Conservation (phyloP, 768 basidiomycete genomes). For the Rhodotorula sphaerocarpa region DNA sequence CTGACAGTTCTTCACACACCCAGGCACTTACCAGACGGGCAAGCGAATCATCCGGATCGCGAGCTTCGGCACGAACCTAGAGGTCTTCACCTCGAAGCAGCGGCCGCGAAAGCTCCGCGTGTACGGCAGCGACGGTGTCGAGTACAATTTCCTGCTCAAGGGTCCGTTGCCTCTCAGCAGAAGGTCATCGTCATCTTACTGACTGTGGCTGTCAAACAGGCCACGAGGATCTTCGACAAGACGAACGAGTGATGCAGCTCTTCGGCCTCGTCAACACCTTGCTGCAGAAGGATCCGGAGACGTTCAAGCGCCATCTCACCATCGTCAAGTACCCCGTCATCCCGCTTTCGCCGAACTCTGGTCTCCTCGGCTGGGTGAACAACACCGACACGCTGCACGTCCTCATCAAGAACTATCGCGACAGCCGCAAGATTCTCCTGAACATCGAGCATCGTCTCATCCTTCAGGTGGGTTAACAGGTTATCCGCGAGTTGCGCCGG, state of each 20-base stretch:
- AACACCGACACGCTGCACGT: slow-evolving; percentile 94
- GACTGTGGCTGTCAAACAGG: slow-evolving; percentile 48
- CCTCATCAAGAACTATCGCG: slow-evolving; percentile 78
- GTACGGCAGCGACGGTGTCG: slow-evolving; percentile 82
- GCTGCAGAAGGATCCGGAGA: slow-evolving; percentile 81
- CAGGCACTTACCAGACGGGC: slow-evolving; percentile 76
- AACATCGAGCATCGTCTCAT: slow-evolving; percentile 99
- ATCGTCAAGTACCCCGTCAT: slow-evolving; percentile 89
- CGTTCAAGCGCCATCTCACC: slow-evolving; percentile 90
- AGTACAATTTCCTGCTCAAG: slow-evolving; percentile 86
- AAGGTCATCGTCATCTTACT: not conserved
- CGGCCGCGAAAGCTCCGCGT: slow-evolving; percentile 79
- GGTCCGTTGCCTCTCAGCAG: slow-evolving; percentile 49
- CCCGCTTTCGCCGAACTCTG: slow-evolving; percentile 89
- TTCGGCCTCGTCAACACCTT: slow-evolving; percentile 95
- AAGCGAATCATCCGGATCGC: slow-evolving; percentile 70
- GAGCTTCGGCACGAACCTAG: slow-evolving; percentile 78
- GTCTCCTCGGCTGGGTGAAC: slow-evolving; percentile 88
- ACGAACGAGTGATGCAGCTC: slow-evolving; percentile 97
- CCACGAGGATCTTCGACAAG: slow-evolving; percentile 96
- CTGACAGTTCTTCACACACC: slow-evolving; percentile 46
- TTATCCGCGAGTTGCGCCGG: too few species aligned
- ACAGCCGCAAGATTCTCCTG: slow-evolving; percentile 87
- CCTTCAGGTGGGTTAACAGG: slow-evolving; percentile 65
- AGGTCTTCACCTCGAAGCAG: slow-evolving; percentile 94